Base-by-base conservation (phyloP, 495 filamentous ascomycete genomes). In the Penicillium daleae region DNA sequence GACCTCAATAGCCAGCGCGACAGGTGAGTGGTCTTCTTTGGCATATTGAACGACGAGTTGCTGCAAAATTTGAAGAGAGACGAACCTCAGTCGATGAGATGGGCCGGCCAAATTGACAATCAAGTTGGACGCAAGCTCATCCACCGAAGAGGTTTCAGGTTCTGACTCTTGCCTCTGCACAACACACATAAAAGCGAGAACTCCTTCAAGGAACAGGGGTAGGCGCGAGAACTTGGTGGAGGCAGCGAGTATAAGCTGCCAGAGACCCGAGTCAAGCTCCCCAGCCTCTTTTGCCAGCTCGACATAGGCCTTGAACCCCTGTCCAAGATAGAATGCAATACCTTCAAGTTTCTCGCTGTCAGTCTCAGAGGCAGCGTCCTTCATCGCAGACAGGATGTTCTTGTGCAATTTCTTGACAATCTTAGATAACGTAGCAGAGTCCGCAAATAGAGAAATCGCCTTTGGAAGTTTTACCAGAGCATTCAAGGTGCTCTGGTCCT, bases 101-200 rank as follows among this genome's bases (percentile, higher is more conserved):
- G 87, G 83, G 1, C 86, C 83, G 2, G 86, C 84, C 17, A 98
- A 83, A 58, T 92, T 94, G 22, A 83, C 77, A 61, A 92, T 82
- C 21, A 97, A 70, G 6, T 81, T 84, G 31, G 83, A 76, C 13
- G 85, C 75, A 50, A 96, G 81, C 3, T 78, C 76, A 39, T 89
- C 81, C 26, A 80, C 42, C 3, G 81, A 71, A 33, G 82, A 71
- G 10, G 78, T 77, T 31, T 81, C 74, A 26, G 78, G 71, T 32
- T 78, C 76, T 0, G 73, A 65, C 22, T 80, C 78, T 1, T 76
- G 66, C 37, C 21, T 56, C 3, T 73, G 76, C 19, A 83, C 75
- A 32, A 79, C 73, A 4, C 82, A 76, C 58, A 90, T 78, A 63
- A 90, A 92, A 17, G 76, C 70, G 22, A 89, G 70, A 17, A 87